A percentile compares a stretch with the other conserved stretches of the same genome.
These are phyloP conservation scores for Boeremia lycopersici DNA, from an alignment of 2,329 filamentous ascomycete species.

Conservation along the genomic window DNA sequence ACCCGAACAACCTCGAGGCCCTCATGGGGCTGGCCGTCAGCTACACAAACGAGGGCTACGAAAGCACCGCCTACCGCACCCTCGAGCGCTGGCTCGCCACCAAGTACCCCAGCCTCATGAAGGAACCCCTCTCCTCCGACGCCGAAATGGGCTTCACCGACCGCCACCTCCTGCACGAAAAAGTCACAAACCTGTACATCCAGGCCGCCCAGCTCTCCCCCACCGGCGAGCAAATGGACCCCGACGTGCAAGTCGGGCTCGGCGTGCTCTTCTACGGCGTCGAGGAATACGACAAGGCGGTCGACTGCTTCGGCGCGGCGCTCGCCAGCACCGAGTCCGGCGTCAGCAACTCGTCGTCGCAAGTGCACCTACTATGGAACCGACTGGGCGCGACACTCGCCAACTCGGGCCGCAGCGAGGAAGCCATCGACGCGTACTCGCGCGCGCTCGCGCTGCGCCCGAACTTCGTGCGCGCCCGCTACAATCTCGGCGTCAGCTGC, in stretches of 20 bases:
- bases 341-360: slow-evolving; percentile 79
- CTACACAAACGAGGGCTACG: slow-evolving; percentile 98
- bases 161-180: slow-evolving; percentile 84
- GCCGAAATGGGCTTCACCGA: slow-evolving; percentile 95
- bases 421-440: slow-evolving; percentile 96
- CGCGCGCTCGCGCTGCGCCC: slow-evolving; percentile 87
- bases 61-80: slow-evolving; percentile 93
- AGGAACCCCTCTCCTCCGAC: slow-evolving; percentile 72
- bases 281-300: slow-evolving; percentile 97
- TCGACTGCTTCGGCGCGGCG: slow-evolving; percentile 95
- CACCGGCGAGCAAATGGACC: slow-evolving; percentile 93
- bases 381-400: slow-evolving; percentile 92
- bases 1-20: slow-evolving; percentile 83
- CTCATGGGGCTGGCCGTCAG: slow-evolving; percentile 95
- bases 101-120: slow-evolving; percentile 86
- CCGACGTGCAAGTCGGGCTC: slow-evolving; percentile 95
- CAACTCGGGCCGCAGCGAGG: slow-evolving; percentile 90
- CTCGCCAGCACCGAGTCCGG: slow-evolving; percentile 85
- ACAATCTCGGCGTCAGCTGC: slow-evolving; percentile 94
- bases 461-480: slow-evolving; percentile 95
- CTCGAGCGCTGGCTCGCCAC: slow-evolving; percentile 96
- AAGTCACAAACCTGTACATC: slow-evolving; percentile 90
- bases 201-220: slow-evolving; percentile 89
- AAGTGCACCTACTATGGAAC: slow-evolving; percentile 96
- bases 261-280: slow-evolving; percentile 97